Conservation (phyloP, 2,329 filamentous ascomycete species). For the Fusarium sambucinum region DNA sequence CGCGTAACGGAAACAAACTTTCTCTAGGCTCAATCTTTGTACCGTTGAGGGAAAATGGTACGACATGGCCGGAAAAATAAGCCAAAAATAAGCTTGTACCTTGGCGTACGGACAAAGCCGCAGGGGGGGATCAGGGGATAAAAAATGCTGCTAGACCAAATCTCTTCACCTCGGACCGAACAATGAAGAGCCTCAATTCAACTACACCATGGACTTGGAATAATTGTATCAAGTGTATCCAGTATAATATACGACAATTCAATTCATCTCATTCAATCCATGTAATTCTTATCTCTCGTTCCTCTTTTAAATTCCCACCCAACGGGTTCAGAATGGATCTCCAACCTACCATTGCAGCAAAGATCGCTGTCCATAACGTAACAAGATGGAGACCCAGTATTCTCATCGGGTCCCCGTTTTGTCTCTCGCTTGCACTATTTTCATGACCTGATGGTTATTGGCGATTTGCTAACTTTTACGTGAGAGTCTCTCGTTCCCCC, state of each 20-base stretch:
- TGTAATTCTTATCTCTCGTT: slow-evolving; percentile 9
- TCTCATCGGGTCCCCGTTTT: slow-evolving; percentile 21
- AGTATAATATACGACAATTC: background rate
- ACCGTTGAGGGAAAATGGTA: slow-evolving; percentile 3
- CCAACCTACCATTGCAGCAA: slow-evolving; percentile 12
- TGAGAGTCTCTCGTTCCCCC: slow-evolving; percentile 35
- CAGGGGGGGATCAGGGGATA: background rate
- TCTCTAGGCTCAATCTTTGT: background rate
- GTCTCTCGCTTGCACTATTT: slow-evolving; percentile 14
- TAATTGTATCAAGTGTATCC: background rate
- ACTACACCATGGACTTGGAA: background rate
- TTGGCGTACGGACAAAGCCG: slow-evolving; percentile 20
- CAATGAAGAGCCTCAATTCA: slow-evolving; percentile 17
- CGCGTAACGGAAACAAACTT: slow-evolving; percentile 34
- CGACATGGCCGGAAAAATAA: slow-evolving; percentile 1
- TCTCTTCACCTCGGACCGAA: background rate
- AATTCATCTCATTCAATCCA: background rate
- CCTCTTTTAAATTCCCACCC: slow-evolving; percentile 3
- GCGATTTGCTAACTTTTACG: slow-evolving; percentile 43
- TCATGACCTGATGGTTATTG: slow-evolving; percentile 36
- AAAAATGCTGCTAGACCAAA: slow-evolving; percentile 4
- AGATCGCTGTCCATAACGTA: slow-evolving; percentile 42
- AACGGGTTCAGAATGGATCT: slow-evolving; percentile 1
- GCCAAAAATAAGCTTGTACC: slow-evolving; percentile 21
- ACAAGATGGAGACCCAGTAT: slow-evolving; percentile 12